Percentiles rank a stretch among this genome's conserved stretches.
Conservation (phyloP, 192 early-diverging fungal species). For the Linnemannia zychae region DNA sequence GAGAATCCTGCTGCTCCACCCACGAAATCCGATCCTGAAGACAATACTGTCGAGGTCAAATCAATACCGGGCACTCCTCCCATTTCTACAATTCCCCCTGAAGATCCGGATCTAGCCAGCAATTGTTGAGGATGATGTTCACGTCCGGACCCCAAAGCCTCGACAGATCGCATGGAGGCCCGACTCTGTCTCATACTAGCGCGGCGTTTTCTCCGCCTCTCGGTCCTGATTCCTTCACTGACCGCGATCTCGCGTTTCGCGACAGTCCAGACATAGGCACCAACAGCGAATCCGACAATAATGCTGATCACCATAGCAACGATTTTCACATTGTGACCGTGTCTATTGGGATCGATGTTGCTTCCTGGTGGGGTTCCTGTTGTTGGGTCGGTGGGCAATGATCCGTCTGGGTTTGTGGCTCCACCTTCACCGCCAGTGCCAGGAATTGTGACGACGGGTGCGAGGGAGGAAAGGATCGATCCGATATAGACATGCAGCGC, state of each 20-base stretch:
- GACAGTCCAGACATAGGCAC: conserved; percentile 63
- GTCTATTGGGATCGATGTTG: background rate
- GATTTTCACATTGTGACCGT: conserved; percentile 40
- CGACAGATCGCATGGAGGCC: background rate
- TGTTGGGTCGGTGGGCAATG: background rate
- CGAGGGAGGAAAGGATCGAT: conserved; percentile 66
- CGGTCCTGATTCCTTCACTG: conserved; percentile 45
- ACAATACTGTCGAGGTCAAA: background rate
- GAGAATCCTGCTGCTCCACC: background rate
- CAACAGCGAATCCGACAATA: conserved; percentile 59
- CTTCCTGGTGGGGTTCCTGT: background rate
- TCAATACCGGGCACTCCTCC: background rate
- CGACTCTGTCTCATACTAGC: conserved; percentile 33
- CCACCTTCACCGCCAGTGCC: conserved; percentile 6
- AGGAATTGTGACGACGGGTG: conserved; percentile 14
- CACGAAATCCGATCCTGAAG: conserved; percentile 19
- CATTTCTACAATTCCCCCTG: background rate
- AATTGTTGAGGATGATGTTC: background rate
- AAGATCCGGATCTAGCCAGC: conserved; percentile 24
- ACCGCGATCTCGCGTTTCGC: conserved; percentile 62
- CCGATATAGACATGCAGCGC: conserved; percentile 74
- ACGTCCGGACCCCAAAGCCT: conserved; percentile 14
- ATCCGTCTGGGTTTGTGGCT: background rate
- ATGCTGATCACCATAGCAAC: conserved; percentile 46
- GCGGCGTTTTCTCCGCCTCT: conserved; percentile 37